Evolutionary conservation across 1,139 yeast species (phyloP).

Genomic region (Blastobotrys persicus): DNA sequence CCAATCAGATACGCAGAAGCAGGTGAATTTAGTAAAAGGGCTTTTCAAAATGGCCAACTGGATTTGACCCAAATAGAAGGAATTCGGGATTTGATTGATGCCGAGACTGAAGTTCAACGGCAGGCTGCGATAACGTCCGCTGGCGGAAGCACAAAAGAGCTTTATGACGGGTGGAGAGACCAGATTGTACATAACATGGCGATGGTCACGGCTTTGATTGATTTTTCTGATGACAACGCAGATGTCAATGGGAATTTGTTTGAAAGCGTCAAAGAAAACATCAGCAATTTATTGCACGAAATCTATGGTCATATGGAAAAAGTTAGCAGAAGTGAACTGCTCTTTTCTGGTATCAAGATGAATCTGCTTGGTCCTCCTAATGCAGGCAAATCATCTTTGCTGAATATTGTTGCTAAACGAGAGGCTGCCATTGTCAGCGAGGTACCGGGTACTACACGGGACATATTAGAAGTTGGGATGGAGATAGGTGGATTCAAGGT

Average conservation of each 20-base stretch:
- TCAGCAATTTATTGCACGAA: conserved; percentile 45
- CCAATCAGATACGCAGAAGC: conserved; percentile 78
- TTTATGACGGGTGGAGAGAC: conserved; percentile 66
- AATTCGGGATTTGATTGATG: conserved; percentile 81
- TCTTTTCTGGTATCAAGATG: conserved; percentile 70
- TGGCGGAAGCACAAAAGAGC: conserved; percentile 58
- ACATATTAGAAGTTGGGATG: conserved; percentile 74
- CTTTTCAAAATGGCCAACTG: conserved; percentile 66
- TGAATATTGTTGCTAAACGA: conserved; percentile 69
- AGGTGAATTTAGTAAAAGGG: conserved; percentile 88
- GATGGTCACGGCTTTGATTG: conserved; percentile 79
- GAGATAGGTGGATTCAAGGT: conserved; percentile 85
- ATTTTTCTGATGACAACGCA: conserved; percentile 88
- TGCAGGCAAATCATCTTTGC: conserved; percentile 89
- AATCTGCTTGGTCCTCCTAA: conserved; percentile 89
- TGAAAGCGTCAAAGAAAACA: conserved; percentile 46
- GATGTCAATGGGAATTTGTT: conserved; percentile 67
- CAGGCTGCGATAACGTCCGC: conserved; percentile 69
- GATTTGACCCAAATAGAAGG: conserved; percentile 89
- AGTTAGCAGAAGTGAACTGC: conserved; percentile 59
- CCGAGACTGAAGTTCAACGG: conserved; percentile 90
- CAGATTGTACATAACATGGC: conserved; percentile 67
- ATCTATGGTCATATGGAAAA: conserved; percentile 44
- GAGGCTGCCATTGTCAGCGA: conserved; percentile 91
- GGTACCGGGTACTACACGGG: conserved; percentile 94